Evolutionary conservation across 2,329 filamentous ascomycete species (phyloP).

Genomic region (Ceratocystis smalleyi): DNA sequence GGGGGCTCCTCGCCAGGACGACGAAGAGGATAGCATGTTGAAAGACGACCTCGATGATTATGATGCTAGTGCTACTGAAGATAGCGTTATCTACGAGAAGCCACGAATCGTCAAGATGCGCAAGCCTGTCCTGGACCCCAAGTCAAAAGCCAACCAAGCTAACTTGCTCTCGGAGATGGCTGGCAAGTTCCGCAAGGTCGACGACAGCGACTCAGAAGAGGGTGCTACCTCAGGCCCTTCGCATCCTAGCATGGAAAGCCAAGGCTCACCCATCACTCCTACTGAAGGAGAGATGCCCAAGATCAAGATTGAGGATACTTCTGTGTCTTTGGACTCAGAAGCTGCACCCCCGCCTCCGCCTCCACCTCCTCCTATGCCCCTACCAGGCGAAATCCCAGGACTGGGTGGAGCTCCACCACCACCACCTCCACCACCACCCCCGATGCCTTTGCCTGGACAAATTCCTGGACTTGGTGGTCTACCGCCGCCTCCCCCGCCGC

Average conservation of each 20-base stretch:
- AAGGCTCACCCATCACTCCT: slow-evolving; percentile 47
- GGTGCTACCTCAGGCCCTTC: slow-evolving; percentile 61
- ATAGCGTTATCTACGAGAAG: slow-evolving; percentile 57
- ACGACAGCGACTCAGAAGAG: slow-evolving; percentile 58
- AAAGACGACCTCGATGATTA: slow-evolving; percentile 36
- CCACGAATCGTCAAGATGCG: slow-evolving; percentile 65
- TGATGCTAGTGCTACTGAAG: slow-evolving; percentile 35
- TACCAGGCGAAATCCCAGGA: slow-evolving; percentile 24
- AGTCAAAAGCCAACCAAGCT: slow-evolving; percentile 49
- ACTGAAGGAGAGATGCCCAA: slow-evolving; percentile 45
- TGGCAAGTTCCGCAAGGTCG: slow-evolving; percentile 38
- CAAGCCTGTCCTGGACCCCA: slow-evolving; percentile 50
- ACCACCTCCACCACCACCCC: slow-evolving; percentile 29
- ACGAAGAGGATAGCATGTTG: slow-evolving; percentile 19
- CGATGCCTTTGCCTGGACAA: slow-evolving; percentile 24
- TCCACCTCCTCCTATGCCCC: slow-evolving; percentile 28
- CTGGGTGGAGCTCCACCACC: slow-evolving; percentile 26
- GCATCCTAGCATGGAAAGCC: slow-evolving; percentile 57
- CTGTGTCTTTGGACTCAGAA: slow-evolving; percentile 8
- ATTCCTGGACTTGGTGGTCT: slow-evolving; percentile 18
- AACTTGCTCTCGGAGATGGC: slow-evolving; percentile 62
- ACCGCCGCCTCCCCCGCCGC: slow-evolving; percentile 28
- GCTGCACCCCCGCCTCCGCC: slow-evolving; percentile 25
- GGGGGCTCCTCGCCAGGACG: slow-evolving; percentile 35
- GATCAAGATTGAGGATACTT: slow-evolving; percentile 36